A percentile compares a stretch with the other conserved stretches of the same genome.
Conservation (phyloP, 169 alveolate species). For the Plasmodium relictum region DNA sequence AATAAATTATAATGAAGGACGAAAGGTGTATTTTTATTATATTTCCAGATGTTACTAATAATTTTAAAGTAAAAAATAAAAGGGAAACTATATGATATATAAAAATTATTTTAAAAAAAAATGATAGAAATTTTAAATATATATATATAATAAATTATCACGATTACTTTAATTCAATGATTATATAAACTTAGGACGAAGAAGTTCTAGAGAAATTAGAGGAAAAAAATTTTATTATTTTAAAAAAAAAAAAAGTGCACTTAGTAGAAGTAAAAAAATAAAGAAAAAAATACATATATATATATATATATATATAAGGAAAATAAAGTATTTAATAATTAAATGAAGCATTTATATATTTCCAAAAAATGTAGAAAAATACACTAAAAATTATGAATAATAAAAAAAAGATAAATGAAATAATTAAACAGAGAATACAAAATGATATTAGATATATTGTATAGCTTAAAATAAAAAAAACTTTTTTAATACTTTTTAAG, state of each 20-base stretch:
- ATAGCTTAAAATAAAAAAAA: neutral
- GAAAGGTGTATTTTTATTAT: conserved; percentile 72
- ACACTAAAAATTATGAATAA: neutral
- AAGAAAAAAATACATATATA: conserved; percentile 11
- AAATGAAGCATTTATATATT: neutral
- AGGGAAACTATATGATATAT: conserved; percentile 2
- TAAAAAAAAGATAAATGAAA: too few relatives aligned
- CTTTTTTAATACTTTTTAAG: neutral
- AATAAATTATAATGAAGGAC: conserved; percentile 50
- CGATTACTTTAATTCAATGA: neutral
- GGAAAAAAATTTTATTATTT: conserved; percentile 62
- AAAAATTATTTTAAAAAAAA: neutral
- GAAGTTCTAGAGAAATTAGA: conserved; percentile 72
- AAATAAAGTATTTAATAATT: neutral
- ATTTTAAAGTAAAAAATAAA: conserved; percentile 66
- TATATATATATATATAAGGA: conserved; percentile 5
- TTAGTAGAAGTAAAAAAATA: conserved; percentile 68
- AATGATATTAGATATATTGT: too few relatives aligned
- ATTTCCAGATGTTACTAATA: conserved; percentile 69
- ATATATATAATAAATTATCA: conserved; percentile 21
- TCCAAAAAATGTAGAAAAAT: neutral
- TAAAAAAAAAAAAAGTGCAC: conserved; percentile 62
- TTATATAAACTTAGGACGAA: conserved; percentile 42
- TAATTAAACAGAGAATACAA: too few relatives aligned
- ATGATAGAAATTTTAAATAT: neutral